phyloP scores from a whole-genome alignment of 306 rosid genomes.

The Luffa aegyptiaca region DNA sequence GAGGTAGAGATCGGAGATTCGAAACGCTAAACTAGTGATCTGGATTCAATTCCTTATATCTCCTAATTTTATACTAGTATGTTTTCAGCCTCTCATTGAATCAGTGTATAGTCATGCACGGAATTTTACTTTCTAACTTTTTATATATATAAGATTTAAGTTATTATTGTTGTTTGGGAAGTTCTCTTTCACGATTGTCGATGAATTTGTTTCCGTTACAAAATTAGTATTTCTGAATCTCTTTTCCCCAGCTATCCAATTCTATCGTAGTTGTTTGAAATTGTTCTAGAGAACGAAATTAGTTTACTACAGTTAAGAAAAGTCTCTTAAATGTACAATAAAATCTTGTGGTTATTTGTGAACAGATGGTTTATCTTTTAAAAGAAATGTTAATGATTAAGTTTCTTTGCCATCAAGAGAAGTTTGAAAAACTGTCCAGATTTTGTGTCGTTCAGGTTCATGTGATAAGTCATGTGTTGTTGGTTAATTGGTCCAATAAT shows the following conservation, averaged over 20 bases:
- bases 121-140: too few species aligned
- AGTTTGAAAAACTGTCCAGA: not conserved
- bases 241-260: not conserved
- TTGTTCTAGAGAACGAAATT: not conserved
- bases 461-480: not conserved
- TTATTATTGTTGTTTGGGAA: too few species aligned
- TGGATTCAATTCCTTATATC: not conserved
- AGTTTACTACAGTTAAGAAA: not conserved
- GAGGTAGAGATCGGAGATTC: too few species aligned
- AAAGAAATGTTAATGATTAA: not conserved
- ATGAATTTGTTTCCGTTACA: not conserved
- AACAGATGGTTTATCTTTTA: not conserved
- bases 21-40: too few species aligned
- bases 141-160: too few species aligned
- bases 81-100: not conserved
- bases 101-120: too few species aligned
- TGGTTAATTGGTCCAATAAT: not conserved
- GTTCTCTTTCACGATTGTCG: too few species aligned
- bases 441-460: not conserved
- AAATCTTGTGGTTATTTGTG: not conserved
- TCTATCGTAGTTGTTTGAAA: not conserved
- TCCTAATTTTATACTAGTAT: not conserved
- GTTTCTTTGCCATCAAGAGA: not conserved
- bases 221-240: not conserved
- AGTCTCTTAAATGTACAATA: not conserved